Conservation (phyloP, 306 rosid genomes). For the Myrica gale region DNA sequence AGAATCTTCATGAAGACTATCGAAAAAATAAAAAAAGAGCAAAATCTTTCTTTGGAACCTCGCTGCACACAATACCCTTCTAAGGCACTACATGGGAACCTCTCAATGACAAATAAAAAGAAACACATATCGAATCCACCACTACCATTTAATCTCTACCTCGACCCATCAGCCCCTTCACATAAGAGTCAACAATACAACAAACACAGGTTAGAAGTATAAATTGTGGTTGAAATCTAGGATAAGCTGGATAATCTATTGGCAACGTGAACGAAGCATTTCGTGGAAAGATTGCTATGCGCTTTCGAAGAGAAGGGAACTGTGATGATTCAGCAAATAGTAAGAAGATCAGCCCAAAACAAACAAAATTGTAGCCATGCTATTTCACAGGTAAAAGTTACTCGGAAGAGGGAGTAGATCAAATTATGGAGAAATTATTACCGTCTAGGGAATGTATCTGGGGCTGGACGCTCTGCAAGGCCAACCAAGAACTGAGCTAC, state of each 20-base stretch:
- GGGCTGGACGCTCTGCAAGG: constrained; percentile 73
- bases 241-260: not conserved
- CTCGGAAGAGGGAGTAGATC: not conserved
- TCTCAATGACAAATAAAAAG: too few relatives aligned
- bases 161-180: too few relatives aligned
- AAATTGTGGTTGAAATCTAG: not conserved
- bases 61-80: too few relatives aligned
- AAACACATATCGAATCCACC: too few relatives aligned
- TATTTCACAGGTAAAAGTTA: not conserved
- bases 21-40: too few relatives aligned
- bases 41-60: too few relatives aligned
- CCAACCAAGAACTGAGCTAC: constrained; percentile 97
- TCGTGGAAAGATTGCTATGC: not conserved
- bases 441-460: constrained; percentile 74
- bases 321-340: not conserved
- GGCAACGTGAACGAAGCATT: not conserved
- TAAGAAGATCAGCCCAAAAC: too few relatives aligned
- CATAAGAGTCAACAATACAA: too few relatives aligned
- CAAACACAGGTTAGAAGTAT: too few relatives aligned
- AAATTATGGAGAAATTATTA: constrained; percentile 31
- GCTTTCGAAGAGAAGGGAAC: not conserved
- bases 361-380: not conserved
- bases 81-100: too few relatives aligned
- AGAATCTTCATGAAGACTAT: too few relatives aligned
- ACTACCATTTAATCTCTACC: too few relatives aligned